Evolutionary conservation across 2,329 filamentous ascomycete species (phyloP).

Genomic region (Mycocentrospora acerina): DNA sequence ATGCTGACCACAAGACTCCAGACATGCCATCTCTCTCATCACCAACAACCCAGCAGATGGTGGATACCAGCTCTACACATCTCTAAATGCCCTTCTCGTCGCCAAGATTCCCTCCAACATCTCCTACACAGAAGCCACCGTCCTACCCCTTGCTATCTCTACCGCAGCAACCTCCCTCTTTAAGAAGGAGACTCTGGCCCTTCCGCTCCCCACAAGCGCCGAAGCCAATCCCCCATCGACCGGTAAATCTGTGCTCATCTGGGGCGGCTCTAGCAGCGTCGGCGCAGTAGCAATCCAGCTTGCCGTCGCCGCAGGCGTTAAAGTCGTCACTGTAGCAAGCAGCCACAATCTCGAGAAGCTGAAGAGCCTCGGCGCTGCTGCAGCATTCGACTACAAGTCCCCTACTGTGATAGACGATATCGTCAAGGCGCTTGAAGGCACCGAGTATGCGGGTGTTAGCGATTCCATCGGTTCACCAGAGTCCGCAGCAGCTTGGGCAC

Average conservation of each 20-base stretch:
- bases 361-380: slow-evolving; percentile 31
- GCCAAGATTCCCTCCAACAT: slow-evolving; percentile 43
- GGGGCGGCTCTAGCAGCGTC: slow-evolving; percentile 52
- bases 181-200: slow-evolving; percentile 41
- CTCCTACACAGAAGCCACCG: slow-evolving; percentile 42
- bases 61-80: slow-evolving; percentile 41
- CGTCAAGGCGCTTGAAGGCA: slow-evolving; percentile 43
- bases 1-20: slow-evolving; percentile 5
- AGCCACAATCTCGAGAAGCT: slow-evolving; percentile 32
- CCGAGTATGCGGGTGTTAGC: slow-evolving; percentile 46
- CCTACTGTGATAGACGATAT: slow-evolving; percentile 40
- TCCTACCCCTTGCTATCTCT: slow-evolving; percentile 49
- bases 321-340: slow-evolving; percentile 44
- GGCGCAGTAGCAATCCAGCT: slow-evolving; percentile 50
- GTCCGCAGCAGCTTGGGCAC: slow-evolving; percentile 24
- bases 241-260: slow-evolving; percentile 49
- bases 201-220: slow-evolving; percentile 41
- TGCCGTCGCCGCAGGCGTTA: slow-evolving; percentile 43
- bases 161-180: slow-evolving; percentile 49
- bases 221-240: slow-evolving; percentile 31
- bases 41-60: slow-evolving; percentile 23
- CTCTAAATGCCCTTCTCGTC: slow-evolving; percentile 28
- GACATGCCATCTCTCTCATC: slow-evolving; percentile 29
- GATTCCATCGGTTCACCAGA: slow-evolving; percentile 38
- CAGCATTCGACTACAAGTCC: slow-evolving; percentile 38